Conservation (phyloP, 2,329 filamentous ascomycete genomes). For the Beauveria medogensis region DNA sequence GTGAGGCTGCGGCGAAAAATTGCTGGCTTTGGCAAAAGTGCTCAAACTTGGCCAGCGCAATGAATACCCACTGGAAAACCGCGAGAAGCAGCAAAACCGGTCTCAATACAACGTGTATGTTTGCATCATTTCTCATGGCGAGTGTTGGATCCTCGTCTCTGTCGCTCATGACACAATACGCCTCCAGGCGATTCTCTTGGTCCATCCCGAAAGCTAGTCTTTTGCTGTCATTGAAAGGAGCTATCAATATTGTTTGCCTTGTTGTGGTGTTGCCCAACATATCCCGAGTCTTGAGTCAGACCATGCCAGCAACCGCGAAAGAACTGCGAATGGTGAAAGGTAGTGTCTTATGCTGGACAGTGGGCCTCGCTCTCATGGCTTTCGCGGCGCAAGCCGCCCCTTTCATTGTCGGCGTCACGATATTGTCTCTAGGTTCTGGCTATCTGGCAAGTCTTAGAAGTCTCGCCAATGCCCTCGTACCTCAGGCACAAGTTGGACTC, state of each 20-base stretch:
- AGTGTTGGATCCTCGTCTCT: not conserved
- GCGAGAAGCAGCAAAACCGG: not conserved
- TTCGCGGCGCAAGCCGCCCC: not conserved
- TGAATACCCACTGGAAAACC: not conserved
- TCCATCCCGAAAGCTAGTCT: not conserved
- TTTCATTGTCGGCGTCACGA: not conserved
- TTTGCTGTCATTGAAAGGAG: not conserved
- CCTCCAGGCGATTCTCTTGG: not conserved
- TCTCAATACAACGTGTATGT: not conserved
- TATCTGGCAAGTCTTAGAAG: not conserved
- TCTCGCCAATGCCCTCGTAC: not conserved
- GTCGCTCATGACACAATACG: not conserved
- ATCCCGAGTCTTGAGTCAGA: not conserved
- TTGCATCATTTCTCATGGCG: not conserved
- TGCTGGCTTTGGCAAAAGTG: not conserved
- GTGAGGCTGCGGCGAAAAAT: no score
- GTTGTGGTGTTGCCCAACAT: not conserved
- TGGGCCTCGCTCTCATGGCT: not conserved
- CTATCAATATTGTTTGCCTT: not conserved
- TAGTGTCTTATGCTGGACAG: not conserved
- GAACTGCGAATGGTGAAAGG: not conserved
- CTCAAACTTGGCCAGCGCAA: not conserved
- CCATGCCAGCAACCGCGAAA: not conserved
- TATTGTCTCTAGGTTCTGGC: not conserved
- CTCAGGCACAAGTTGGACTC: not conserved